phyloP scores from a whole-genome alignment of 2,329 filamentous ascomycete genomes.

The Nectriaceae sp. region DNA sequence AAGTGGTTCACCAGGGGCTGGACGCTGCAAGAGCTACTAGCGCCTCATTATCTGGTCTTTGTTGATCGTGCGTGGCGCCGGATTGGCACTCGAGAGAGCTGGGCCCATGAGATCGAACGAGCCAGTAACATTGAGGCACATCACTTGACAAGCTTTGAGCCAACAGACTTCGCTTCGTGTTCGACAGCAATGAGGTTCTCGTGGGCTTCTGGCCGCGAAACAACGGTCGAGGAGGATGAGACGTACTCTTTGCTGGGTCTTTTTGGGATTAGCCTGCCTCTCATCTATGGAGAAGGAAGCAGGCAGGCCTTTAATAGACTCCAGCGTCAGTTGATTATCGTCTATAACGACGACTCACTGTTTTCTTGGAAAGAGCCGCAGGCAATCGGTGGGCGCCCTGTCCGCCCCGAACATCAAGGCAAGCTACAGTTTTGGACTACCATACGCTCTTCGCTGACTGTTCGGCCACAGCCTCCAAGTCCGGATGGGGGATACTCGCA shows the following conservation, averaged over 20 bases:
- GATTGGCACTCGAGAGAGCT: constrained; percentile 10
- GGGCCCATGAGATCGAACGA: constrained; percentile 4
- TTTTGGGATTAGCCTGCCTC: not conserved
- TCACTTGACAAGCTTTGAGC: not conserved
- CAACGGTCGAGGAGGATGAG: constrained; percentile 1
- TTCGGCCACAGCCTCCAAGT: not conserved
- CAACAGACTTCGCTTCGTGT: not conserved
- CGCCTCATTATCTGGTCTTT: constrained; percentile 1
- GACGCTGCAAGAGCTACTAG: constrained; percentile 17
- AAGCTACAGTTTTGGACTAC: not conserved
- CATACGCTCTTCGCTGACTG: not conserved
- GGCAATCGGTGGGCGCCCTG: not conserved
- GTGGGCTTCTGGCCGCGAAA: not conserved
- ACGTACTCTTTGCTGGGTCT: not conserved
- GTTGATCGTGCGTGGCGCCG: constrained; percentile 7
- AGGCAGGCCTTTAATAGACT: not conserved
- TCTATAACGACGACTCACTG: not conserved
- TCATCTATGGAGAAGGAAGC: constrained; percentile 1
- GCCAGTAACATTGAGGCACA: not conserved
- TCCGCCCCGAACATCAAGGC: not conserved
- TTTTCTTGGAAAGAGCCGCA: not conserved
- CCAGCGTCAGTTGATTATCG: not conserved
- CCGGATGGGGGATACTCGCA: constrained; percentile 1
- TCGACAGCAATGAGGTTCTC: not conserved
- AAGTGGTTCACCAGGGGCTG: constrained; percentile 15